Percentiles rank a stretch among this genome's conserved stretches.
Evolutionary conservation across 768 basidiomycete genomes (phyloP).

Genomic region (Kwoniella pini): DNA sequence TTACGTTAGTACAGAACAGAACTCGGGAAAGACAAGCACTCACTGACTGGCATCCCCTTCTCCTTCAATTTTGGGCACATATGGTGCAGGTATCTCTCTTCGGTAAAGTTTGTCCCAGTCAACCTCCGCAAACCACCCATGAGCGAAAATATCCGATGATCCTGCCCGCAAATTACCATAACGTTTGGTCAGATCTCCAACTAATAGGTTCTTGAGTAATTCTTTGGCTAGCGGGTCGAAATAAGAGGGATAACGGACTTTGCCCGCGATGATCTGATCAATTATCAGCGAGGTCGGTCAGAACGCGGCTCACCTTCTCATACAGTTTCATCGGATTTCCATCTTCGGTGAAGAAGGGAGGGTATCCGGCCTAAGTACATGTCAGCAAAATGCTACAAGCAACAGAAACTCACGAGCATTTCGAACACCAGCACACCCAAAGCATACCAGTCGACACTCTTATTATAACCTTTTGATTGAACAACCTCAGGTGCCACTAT

Average conservation of each 20-base stretch:
- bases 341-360: slow-evolving; percentile 57
- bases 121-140: slow-evolving; percentile 77
- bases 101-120: slow-evolving; percentile 79
- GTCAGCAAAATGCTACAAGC: background rate
- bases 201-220: slow-evolving; percentile 55
- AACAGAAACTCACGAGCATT: slow-evolving; percentile 52
- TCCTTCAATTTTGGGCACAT: slow-evolving; percentile 83
- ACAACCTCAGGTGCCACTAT: slow-evolving; percentile 56
- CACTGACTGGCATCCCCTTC: slow-evolving; percentile 88
- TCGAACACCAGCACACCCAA: slow-evolving; percentile 56
- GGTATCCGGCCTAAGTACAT: slow-evolving; percentile 52
- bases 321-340: slow-evolving; percentile 57
- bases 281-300: slow-evolving; percentile 2
- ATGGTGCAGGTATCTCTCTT: slow-evolving; percentile 92
- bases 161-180: slow-evolving; percentile 55
- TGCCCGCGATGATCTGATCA: slow-evolving; percentile 53
- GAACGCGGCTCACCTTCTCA: slow-evolving; percentile 51
- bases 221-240: slow-evolving; percentile 55
- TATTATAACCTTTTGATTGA: slow-evolving; percentile 56
- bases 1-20: slow-evolving; percentile 3
- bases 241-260: slow-evolving; percentile 56
- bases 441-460: slow-evolving; percentile 57
- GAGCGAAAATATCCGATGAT: slow-evolving; percentile 55
- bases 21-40: slow-evolving; percentile 30
- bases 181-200: slow-evolving; percentile 55